Evolutionary conservation across 202 grass and related monocot genomes (phyloP), one percentile per base, ranked within the genome.

Genomic region (Elaeis oleifera): DNA sequence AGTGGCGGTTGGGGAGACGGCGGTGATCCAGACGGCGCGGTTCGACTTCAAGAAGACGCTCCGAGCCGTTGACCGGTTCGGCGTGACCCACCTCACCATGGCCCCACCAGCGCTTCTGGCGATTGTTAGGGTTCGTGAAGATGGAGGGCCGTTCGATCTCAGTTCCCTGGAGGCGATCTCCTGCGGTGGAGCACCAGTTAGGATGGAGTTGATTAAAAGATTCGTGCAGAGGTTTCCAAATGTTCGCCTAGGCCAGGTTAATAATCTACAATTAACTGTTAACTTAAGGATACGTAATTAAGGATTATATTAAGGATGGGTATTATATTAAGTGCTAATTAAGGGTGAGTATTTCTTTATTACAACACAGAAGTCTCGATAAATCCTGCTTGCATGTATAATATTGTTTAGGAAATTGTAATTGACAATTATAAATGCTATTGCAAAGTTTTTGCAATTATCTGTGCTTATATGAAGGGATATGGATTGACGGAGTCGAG

Each of bases 401-500:
- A 44, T 44, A 13, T 44, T 44, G 8, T 44, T 44, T 11, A 14
- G 36, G 2, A 44, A 44, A 44, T 44, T 44, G 11, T 44, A 3
- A 39, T 2, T 13, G 3, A 44, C 11, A 44, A 44, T 36, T 36
- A 9, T 13, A 44, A 44, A 44, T 8, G 11, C 11, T 14, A 44
- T 44, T 9, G 3, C 36, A 44, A 44, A 49, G 36, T 27, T 3
- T 60, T 29, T 24, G 53, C 21, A 48, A 23, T 27, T 59, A 31
- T 15, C 27, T 28, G 20, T 60, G 16, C 23, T 61, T 74, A 23
- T 44, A 44, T 61, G 64, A 90, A 90, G 83, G 87, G 83, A 49
- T 90, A 90, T 65, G 87, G 87, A 62, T 56, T 86, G 54, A 86
- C 87, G 3, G 87, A 90, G 75, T 75, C 57, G 9, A 57, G 83